Percentiles rank a stretch among this genome's conserved stretches.
Conservation (phyloP, 129 eudicot species). For the Helianthus tuberosus region DNA sequence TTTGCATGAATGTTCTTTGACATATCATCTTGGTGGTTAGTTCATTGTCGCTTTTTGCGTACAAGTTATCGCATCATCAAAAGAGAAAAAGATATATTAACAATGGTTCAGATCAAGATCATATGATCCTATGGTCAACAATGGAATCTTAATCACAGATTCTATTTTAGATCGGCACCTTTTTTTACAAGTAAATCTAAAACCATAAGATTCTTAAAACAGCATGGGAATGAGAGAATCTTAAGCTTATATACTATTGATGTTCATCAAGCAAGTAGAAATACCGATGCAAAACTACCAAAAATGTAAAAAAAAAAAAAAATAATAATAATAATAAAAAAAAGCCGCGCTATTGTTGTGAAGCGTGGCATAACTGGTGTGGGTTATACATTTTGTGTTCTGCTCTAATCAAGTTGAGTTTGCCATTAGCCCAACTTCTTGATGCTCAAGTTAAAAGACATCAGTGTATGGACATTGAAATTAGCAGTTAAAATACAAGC, state of each 20-base stretch:
- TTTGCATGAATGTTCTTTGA: background rate
- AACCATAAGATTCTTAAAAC: no score
- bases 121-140: no score
- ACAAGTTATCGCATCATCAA: no score
- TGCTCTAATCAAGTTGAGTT: background rate
- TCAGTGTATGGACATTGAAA: slow-evolving; percentile 9
- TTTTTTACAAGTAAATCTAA: no score
- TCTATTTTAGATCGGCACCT: no score
- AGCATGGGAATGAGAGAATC: no score
- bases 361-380: slow-evolving; percentile 8
- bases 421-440: slow-evolving; percentile 13
- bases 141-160: no score
- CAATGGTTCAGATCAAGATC: no score
- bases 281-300: background rate
- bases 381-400: slow-evolving; percentile 10
- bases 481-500: slow-evolving; percentile 20
- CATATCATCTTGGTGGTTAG: background rate
- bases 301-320: background rate
- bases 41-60: no score
- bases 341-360: background rate
- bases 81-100: no score
- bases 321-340: no score
- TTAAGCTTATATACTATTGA: no score
- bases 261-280: background rate
- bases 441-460: slow-evolving; percentile 16